Evolutionary conservation across 306 rosid genomes (phyloP).

Genomic region (Rosa chinensis): DNA sequence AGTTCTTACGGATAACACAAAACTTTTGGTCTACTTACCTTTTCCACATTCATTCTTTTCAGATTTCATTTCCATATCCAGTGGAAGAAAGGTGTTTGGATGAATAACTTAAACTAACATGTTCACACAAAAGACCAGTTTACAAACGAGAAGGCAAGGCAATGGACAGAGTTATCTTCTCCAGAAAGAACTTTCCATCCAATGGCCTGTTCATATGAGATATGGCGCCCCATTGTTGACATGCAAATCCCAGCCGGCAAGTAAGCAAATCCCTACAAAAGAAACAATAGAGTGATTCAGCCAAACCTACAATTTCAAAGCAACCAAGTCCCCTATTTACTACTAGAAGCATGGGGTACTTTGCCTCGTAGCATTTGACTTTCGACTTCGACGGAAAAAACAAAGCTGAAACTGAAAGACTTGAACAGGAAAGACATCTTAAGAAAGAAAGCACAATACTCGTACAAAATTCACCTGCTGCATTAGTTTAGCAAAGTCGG

Average conservation of each 20-base stretch:
- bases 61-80: conserved; percentile 21
- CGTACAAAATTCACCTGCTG: conserved; percentile 54
- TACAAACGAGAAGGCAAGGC: conserved; percentile 86
- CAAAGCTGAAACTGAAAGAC: neutral
- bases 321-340: neutral
- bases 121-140: conserved; percentile 98
- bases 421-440: neutral
- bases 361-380: neutral
- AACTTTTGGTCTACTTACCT: conserved; percentile 29
- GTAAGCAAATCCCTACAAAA: conserved; percentile 71
- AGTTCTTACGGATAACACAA: conserved; percentile 31
- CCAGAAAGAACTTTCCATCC: conserved; percentile 89
- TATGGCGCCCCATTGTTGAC: conserved; percentile 89
- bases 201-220: conserved; percentile 85
- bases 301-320: neutral
- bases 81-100: conserved; percentile 19
- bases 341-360: neutral
- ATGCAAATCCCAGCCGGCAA: conserved; percentile 87
- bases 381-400: neutral
- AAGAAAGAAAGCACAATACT: neutral
- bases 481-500: conserved; percentile 88
- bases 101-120: conserved; percentile 13
- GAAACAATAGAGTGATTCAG: neutral
- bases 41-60: conserved; percentile 14
- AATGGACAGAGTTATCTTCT: conserved; percentile 72